Base-by-base conservation (phyloP, 352 stramenopile species). In the Phytophthora ohioensis region DNA sequence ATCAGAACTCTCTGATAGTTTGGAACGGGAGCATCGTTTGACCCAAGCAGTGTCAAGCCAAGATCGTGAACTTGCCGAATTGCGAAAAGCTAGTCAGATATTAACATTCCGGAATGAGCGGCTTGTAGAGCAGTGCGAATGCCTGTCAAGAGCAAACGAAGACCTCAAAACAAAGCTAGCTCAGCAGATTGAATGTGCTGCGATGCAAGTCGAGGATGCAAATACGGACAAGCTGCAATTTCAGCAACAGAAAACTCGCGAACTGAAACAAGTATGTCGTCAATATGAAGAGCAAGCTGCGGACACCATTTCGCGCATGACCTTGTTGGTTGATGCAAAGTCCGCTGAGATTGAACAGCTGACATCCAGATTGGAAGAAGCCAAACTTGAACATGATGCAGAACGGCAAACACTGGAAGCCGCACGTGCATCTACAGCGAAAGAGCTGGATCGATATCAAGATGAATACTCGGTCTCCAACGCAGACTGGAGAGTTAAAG, bases 271-370 rank as follows among this genome's bases (percentile, higher is more conserved):
- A 7, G 47, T 69, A 15, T 41, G 27, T n/a, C 52, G 36, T 9
- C 39, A 55, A 31, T 57, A 64, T 31, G 36, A 64, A 43, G 51
- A 54, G 12, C 34, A 71, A 38, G 3, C 69, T n/a, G 34, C 71
- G 4, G 58, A 72, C 11, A 67, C 54, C 0, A 64, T 87, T 13
- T 56, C 64, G 0, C 63, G 59, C 31, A 84, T 88, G 79, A 86
- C 78, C 1, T 51, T 61, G 10, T n/a, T 71, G n/a, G 61, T 88
- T 41, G 69, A 79, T 7, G 56, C 67, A 13, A 91, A 91, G 51
- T 65, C 75, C 7, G 53, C 6, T 6, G 42, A 68, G 11, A 48
- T 91, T 21, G 72, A 85, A 27, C 8, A 70, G n/a, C 48, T 85
- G 5, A 83, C 66, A 32, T 17, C 58, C 49, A 64, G 48, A 15